A percentile compares a stretch with the other conserved stretches of the same genome.
These are phyloP conservation scores for Coemansia sp. DNA, from an alignment of 192 early-diverging fungal genomes.

Conservation along the genomic window DNA sequence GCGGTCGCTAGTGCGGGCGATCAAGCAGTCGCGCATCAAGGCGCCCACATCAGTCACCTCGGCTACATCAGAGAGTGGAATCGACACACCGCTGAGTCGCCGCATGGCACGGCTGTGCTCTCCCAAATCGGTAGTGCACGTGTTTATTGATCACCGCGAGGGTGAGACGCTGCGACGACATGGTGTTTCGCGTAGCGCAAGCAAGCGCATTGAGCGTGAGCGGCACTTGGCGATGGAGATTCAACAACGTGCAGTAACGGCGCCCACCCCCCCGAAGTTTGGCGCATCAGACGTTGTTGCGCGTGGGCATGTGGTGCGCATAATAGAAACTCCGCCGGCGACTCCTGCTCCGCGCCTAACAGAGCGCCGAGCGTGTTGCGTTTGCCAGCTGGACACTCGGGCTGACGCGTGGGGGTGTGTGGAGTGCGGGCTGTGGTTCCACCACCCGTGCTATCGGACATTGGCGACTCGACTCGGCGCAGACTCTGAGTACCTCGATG, in stretches of 20 bases:
- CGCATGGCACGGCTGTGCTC: not conserved
- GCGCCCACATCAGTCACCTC: not conserved
- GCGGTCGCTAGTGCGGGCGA: not conserved
- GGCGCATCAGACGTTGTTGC: not conserved
- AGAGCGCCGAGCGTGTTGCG: not conserved
- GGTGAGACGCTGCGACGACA: not conserved
- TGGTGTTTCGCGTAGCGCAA: not conserved
- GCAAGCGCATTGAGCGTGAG: not conserved
- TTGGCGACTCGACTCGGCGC: slow-evolving; percentile 6
- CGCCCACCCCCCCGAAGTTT: not conserved
- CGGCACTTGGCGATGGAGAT: not conserved
- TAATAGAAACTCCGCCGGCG: not conserved
- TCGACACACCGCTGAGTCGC: not conserved
- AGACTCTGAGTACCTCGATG: not conserved
- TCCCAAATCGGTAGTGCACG: not conserved
- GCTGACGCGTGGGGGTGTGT: not conserved
- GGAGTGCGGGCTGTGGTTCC: slow-evolving; percentile 14
- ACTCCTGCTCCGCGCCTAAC: not conserved
- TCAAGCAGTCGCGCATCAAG: not conserved
- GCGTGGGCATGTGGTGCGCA: not conserved
- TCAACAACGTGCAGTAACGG: not conserved
- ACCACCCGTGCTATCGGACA: slow-evolving; percentile 9
- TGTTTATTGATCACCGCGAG: slow-evolving; percentile 20
- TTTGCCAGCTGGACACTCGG: slow-evolving; percentile 2
- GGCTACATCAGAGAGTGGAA: not conserved